phyloP scores from a whole-genome alignment of 2,329 filamentous ascomycete species.

The Fusarium equiseti region DNA sequence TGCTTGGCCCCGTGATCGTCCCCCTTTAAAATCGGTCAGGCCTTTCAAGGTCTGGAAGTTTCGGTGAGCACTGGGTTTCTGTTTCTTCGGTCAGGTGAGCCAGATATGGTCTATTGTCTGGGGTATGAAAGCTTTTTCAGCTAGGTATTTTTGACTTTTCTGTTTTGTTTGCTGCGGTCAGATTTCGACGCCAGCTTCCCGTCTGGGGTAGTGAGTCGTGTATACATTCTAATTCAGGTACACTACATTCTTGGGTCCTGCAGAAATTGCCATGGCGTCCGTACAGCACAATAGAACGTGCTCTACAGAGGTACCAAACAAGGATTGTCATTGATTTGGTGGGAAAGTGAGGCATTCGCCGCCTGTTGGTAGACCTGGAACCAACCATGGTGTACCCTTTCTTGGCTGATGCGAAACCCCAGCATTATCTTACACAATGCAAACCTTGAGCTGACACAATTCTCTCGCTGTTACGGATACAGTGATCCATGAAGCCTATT shows the following conservation, averaged over 20 bases:
- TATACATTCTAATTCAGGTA: slow-evolving; percentile 30
- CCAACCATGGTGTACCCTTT: slow-evolving; percentile 30
- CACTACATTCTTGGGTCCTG: slow-evolving; percentile 7
- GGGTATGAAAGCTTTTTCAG: slow-evolving; percentile 29
- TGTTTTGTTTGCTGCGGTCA: slow-evolving; percentile 19
- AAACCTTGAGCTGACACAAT: slow-evolving; percentile 43
- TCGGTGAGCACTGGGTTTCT: slow-evolving; percentile 42
- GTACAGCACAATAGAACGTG: background rate
- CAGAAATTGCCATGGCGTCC: slow-evolving; percentile 21
- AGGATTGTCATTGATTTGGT: slow-evolving; percentile 2
- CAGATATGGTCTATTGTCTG: slow-evolving; percentile 23
- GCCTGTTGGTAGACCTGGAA: slow-evolving; percentile 16
- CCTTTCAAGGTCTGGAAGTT: slow-evolving; percentile 39
- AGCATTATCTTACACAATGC: slow-evolving; percentile 42
- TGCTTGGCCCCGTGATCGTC: slow-evolving; percentile 40
- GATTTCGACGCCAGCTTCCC: slow-evolving; percentile 31
- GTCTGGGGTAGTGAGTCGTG: slow-evolving; percentile 43
- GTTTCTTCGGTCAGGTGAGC: slow-evolving; percentile 42
- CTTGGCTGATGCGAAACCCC: slow-evolving; percentile 40
- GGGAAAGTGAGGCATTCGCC: slow-evolving; percentile 18
- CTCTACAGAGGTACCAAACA: slow-evolving; percentile 6
- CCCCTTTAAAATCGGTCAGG: slow-evolving; percentile 34
- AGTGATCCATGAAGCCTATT: slow-evolving; percentile 20
- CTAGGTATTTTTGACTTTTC: slow-evolving; percentile 20
- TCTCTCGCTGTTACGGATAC: slow-evolving; percentile 3